phyloP scores from a whole-genome alignment of 2,329 filamentous ascomycete species.

The Venturia oleaginea region DNA sequence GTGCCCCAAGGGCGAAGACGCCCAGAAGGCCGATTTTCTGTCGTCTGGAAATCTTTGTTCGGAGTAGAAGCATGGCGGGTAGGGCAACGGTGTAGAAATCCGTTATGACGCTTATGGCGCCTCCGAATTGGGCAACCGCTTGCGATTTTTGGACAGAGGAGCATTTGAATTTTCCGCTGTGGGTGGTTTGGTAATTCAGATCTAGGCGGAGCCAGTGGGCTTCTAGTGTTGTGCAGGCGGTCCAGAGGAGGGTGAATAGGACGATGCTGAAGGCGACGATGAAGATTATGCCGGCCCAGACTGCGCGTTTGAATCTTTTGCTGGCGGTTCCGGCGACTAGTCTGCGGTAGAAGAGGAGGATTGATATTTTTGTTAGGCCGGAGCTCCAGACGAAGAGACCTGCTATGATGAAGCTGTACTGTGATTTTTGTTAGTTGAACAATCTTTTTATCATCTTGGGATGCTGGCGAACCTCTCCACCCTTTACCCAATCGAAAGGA shows the following conservation, averaged over 20 bases:
- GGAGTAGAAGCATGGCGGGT: slow-evolving; percentile 17
- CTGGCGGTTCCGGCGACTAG: slow-evolving; percentile 23
- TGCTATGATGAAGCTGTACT: slow-evolving; percentile 27
- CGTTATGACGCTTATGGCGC: slow-evolving; percentile 17
- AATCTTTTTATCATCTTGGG: background rate
- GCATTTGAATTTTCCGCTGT: slow-evolving; percentile 20
- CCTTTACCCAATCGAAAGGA: background rate
- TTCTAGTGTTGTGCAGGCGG: slow-evolving; percentile 25
- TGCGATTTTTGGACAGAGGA: background rate
- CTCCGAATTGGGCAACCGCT: slow-evolving; percentile 14
- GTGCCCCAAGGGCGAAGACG: slow-evolving; percentile 15
- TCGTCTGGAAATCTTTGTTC: slow-evolving; percentile 17
- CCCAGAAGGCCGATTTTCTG: slow-evolving; percentile 17
- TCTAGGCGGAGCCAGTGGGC: slow-evolving; percentile 27
- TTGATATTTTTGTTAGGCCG: slow-evolving; percentile 28
- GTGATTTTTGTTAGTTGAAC: background rate
- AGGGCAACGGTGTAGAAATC: slow-evolving; percentile 20
- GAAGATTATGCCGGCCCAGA: slow-evolving; percentile 18
- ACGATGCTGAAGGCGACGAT: slow-evolving; percentile 21
- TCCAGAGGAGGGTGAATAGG: slow-evolving; percentile 21
- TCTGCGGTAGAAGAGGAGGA: slow-evolving; percentile 30
- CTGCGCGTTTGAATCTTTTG: slow-evolving; percentile 21
- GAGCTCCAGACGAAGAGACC: slow-evolving; percentile 24
- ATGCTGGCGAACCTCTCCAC: slow-evolving; percentile 17
- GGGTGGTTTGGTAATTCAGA: slow-evolving; percentile 19